Evolutionary conservation across 176 grass and related monocot species (phyloP), one percentile per base, ranked within the genome.

Genomic region (Pontederia crassipes): DNA sequence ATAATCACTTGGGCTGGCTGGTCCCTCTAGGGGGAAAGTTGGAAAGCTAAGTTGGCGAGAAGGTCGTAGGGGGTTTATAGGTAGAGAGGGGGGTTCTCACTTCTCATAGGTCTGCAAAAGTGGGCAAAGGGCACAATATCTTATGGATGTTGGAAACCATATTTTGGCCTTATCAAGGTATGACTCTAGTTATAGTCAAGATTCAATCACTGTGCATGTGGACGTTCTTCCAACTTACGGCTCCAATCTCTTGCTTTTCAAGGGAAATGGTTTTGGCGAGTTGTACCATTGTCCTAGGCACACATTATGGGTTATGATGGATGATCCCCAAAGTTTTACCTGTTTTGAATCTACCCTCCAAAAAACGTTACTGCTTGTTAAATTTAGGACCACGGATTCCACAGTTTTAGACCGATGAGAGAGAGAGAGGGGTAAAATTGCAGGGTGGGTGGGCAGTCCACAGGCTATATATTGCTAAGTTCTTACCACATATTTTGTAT

Each of bases 151-250:
- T 40, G 32, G 32, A 40, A 40, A 40, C 32, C 6, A 40, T 40
- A 40, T 40, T 40, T 40, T 40, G 51, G 14, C 51, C 14, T 16
- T 54, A 16, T 70, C 32, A 71, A 64, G 48, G 59, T 62, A 57
- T 55, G 67, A 71, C 57, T 40, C 48, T 68, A 24, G 58, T 65
- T 58, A 71, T 84, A 77, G 81, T 85, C 84, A 94, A 94, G 78
- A 88, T 94, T 94, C 75, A 72, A 48, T n/a, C 55, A 74, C 48
- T 55, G 20, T 24, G 20, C 20, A 26, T 73, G 69, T 66, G 69
- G 54, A 40, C 1, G 13, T 15, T 17, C 12, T 35, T 59, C 50
- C 12, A 56, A 65, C 20, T 65, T 69, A 28, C 64, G 55, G 45
- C 51, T 60, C 28, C 65, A 81, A 65, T 72, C 61, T 64, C 46